phyloP scores from a whole-genome alignment of 805 yeast genomes.

The Pichia manshurica region DNA sequence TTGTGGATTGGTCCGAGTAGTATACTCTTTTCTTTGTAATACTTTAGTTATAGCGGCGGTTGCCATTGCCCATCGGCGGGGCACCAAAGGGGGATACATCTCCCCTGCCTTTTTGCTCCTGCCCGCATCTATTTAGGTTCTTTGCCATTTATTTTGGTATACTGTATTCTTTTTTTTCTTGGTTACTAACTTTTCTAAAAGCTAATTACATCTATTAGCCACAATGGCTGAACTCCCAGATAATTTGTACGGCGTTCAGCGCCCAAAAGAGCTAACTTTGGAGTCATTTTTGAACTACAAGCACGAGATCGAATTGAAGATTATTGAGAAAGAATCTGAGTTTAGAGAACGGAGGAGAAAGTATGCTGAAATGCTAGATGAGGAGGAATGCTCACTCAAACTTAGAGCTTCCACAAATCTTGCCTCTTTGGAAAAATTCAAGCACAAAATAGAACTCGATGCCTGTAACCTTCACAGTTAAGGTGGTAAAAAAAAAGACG shows the following conservation, averaged over 20 bases:
- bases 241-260: constrained; percentile 1
- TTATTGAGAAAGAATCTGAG: not conserved
- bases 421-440: not conserved
- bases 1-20: constrained; percentile 63
- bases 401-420: not conserved
- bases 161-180: not conserved
- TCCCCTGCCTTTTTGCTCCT: too few relatives aligned
- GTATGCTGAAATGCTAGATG: not conserved
- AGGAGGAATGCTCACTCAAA: not conserved
- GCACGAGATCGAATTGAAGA: not conserved
- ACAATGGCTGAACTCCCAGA: not conserved
- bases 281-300: constrained; percentile 1
- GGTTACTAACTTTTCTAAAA: not conserved
- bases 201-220: too few relatives aligned
- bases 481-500: too few relatives aligned
- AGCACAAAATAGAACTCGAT: not conserved
- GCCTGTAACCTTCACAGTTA: too few relatives aligned
- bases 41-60: too few relatives aligned
- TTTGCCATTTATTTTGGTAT: not conserved
- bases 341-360: not conserved
- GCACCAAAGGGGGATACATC: too few relatives aligned
- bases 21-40: too few relatives aligned
- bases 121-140: too few relatives aligned
- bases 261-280: not conserved
- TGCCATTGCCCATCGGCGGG: too few relatives aligned